phyloP scores from a whole-genome alignment of 1,284 basidiomycete genomes.

The Porphyrellus sp. region DNA sequence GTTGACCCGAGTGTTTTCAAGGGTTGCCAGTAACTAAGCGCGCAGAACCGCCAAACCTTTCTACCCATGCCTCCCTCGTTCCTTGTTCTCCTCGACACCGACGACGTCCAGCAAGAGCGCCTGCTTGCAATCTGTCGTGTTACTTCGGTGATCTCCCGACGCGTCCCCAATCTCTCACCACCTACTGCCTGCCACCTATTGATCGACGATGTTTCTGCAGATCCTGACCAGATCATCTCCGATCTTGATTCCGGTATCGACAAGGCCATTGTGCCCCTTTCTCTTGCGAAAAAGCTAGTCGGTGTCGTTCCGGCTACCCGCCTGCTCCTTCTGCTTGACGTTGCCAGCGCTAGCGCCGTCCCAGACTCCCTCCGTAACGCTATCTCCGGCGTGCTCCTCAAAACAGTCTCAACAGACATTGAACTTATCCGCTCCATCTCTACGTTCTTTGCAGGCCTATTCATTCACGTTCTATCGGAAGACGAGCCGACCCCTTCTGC shows the following conservation, averaged over 20 bases:
- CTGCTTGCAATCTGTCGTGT: conserved; percentile 65
- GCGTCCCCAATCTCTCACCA: conserved; percentile 33
- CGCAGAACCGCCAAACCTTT: not conserved
- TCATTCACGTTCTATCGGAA: conserved; percentile 61
- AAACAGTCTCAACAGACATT: conserved; percentile 61
- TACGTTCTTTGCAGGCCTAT: conserved; percentile 64
- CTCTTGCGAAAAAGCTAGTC: conserved; percentile 64
- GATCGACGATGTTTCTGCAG: conserved; percentile 47
- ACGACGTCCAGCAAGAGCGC: conserved; percentile 44
- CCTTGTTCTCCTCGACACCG: conserved; percentile 54
- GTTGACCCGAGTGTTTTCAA: not conserved
- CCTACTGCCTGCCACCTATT: conserved; percentile 49
- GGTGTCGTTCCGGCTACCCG: conserved; percentile 70
- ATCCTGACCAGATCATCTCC: conserved; percentile 57
- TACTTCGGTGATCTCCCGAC: conserved; percentile 68
- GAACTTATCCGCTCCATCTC: conserved; percentile 73
- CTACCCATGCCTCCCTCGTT: conserved; percentile 44
- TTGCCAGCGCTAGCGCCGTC: conserved; percentile 69
- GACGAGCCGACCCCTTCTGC: conserved; percentile 51
- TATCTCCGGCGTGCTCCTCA: conserved; percentile 76
- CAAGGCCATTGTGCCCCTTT: conserved; percentile 71
- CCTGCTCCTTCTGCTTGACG: conserved; percentile 71
- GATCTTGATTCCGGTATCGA: conserved; percentile 75
- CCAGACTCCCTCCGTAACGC: conserved; percentile 67
- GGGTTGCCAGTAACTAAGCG: conserved; percentile 25